Percentiles rank a stretch among this genome's conserved stretches.
phyloP scores from a whole-genome alignment of 805 yeast species.

The Candida germanica region DNA sequence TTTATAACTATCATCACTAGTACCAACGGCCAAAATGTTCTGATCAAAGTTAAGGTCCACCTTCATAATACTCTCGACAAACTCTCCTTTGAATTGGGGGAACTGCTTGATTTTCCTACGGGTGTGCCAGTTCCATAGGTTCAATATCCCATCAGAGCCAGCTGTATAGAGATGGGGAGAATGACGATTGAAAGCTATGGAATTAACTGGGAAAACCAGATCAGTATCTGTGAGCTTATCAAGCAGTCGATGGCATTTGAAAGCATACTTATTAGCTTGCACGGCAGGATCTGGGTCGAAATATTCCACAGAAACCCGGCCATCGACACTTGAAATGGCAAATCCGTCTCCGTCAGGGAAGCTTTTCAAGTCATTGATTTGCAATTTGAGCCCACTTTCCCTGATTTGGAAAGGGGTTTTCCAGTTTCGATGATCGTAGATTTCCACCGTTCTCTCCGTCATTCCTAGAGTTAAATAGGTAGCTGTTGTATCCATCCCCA shows the following conservation, averaged over 20 bases:
- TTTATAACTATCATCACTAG: conserved; percentile 44
- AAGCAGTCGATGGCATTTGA: conserved; percentile 68
- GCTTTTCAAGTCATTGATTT: conserved; percentile 53
- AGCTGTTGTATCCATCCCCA: conserved; percentile 56
- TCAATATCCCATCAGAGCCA: conserved; percentile 50
- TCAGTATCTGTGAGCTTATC: conserved; percentile 42
- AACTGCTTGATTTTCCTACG: conserved; percentile 43
- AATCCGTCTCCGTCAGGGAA: conserved; percentile 56
- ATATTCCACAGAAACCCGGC: conserved; percentile 73
- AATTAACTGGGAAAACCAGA: conserved; percentile 51
- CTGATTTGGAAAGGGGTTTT: conserved; percentile 46
- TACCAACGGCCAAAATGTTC: conserved; percentile 31
- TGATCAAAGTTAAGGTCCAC: conserved; percentile 18
- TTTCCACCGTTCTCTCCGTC: conserved; percentile 49
- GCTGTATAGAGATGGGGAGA: conserved; percentile 45
- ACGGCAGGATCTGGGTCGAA: conserved; percentile 47
- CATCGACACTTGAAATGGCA: conserved; percentile 75
- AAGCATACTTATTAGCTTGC: conserved; percentile 61
- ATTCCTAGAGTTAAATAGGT: conserved; percentile 50
- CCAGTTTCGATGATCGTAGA: conserved; percentile 54
- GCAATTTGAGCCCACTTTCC: conserved; percentile 66
- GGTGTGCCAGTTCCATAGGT: conserved; percentile 49
- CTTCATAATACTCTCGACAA: conserved; percentile 22
- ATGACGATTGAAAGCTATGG: conserved; percentile 39
- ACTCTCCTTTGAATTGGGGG: conserved; percentile 10